These are phyloP conservation scores for Lathyrus tuberosus DNA, from an alignment of 306 rosid species.

Conservation along the genomic window DNA sequence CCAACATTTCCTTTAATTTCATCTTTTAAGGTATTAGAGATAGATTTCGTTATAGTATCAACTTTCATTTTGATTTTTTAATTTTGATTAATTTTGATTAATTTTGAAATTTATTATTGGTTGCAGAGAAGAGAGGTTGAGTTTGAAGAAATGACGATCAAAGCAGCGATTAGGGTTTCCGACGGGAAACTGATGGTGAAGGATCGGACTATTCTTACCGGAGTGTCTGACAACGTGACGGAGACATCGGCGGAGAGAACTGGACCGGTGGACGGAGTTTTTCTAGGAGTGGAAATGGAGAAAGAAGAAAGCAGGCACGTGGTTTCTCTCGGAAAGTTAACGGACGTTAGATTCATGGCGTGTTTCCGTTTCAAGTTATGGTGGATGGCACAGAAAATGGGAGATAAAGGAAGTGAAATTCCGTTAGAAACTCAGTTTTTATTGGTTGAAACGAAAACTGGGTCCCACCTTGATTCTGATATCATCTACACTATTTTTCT, in stretches of 20 bases:
- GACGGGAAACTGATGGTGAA: conserved; percentile 69
- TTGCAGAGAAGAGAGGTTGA: conserved; percentile 41
- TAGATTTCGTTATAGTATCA: neutral
- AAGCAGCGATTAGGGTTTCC: conserved; percentile 58
- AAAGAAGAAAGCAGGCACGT: conserved; percentile 67
- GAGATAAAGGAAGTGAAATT: conserved; percentile 67
- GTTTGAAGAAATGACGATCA: conserved; percentile 70
- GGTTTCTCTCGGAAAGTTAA: conserved; percentile 56
- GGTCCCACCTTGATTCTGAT: conserved; percentile 68
- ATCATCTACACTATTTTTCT: conserved; percentile 75
- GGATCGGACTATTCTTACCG: conserved; percentile 69
- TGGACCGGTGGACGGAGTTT: conserved; percentile 69
- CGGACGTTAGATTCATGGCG: conserved; percentile 71
- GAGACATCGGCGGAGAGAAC: conserved; percentile 62
- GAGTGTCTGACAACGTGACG: conserved; percentile 68
- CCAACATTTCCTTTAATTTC: conserved; percentile 26
- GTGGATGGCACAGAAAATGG: conserved; percentile 99
- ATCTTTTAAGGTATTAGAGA: conserved; percentile 56
- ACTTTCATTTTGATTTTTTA: neutral
- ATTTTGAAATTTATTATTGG: neutral
- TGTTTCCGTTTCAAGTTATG: conserved; percentile 90
- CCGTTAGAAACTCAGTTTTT: conserved; percentile 88
- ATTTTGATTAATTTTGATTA: neutral
- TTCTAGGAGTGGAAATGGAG: conserved; percentile 61
- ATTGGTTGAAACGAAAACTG: conserved; percentile 66